Percentiles rank a stretch among this genome's conserved stretches.
phyloP scores from a whole-genome alignment of 257 asterid genomes.

The Solanum rostratum region DNA sequence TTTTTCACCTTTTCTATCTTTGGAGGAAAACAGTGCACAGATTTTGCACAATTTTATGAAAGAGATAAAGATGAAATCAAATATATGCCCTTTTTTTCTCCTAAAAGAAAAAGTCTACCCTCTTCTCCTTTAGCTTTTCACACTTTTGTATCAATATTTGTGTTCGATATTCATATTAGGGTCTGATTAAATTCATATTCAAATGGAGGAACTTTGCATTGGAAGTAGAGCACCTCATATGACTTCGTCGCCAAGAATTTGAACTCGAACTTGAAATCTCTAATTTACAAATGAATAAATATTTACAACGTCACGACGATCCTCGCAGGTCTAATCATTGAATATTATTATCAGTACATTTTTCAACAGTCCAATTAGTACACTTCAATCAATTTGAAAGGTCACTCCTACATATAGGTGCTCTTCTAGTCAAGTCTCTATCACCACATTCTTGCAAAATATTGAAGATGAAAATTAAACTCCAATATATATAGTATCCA shows the following conservation, averaged over 20 bases:
- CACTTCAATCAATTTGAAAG: neutral
- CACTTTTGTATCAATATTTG: neutral
- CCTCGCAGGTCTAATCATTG: neutral
- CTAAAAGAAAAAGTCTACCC: neutral
- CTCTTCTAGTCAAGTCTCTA: conserved; percentile 10
- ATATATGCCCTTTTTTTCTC: neutral
- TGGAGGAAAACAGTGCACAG: neutral
- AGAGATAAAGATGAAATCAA: neutral
- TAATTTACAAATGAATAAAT: neutral
- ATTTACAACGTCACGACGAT: neutral
- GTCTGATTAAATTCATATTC: neutral
- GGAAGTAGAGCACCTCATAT: accelerated
- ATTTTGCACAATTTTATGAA: neutral
- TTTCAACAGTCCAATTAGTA: neutral
- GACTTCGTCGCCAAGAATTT: neutral
- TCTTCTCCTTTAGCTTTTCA: neutral
- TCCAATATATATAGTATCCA: no score
- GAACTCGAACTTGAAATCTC: accelerated
- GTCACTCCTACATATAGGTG: neutral
- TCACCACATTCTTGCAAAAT: neutral
- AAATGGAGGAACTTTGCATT: accelerated
- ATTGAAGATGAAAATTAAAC: no score
- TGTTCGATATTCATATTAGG: neutral
- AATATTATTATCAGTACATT: neutral
- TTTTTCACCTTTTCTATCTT: conserved; percentile 1